These are phyloP conservation scores for Senna tora DNA, from an alignment of 306 rosid species.

Conservation along the genomic window DNA sequence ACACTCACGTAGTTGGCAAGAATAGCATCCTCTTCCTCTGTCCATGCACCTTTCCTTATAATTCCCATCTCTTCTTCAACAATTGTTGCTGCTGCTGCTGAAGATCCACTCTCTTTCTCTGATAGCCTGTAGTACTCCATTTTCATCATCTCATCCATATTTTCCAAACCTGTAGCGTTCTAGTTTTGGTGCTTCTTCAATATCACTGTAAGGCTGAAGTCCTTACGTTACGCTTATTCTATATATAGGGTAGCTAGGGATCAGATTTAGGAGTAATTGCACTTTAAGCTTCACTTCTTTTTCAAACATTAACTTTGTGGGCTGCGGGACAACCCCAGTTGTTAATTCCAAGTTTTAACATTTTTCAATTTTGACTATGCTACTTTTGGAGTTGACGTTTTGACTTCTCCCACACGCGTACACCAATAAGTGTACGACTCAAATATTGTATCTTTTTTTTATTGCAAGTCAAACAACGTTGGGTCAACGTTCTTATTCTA, in stretches of 20 bases:
- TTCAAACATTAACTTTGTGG: not conserved
- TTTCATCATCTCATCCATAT: too few relatives aligned
- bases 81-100: not conserved
- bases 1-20: slow-evolving; percentile 43
- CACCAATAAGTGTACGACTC: not conserved
- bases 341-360: not conserved
- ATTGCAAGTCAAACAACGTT: not conserved
- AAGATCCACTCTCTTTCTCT: slow-evolving; percentile 36
- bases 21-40: slow-evolving; percentile 62
- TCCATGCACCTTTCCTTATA: slow-evolving; percentile 79
- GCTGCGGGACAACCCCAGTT: slow-evolving; percentile 22
- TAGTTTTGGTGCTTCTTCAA: not conserved
- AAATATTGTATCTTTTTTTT: slow-evolving; percentile 9
- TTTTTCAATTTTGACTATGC: slow-evolving; percentile 35
- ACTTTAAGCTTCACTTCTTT: slow-evolving; percentile 29
- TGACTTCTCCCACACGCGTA: slow-evolving; percentile 42
- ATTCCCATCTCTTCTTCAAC: slow-evolving; percentile 37
- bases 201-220: too few relatives aligned
- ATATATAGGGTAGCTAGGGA: slow-evolving; percentile 32
- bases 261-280: slow-evolving; percentile 42
- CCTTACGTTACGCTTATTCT: not conserved
- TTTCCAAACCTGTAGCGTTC: too few relatives aligned
- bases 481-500: not conserved
- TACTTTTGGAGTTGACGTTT: slow-evolving; percentile 35
- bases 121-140: not conserved